Conservation (phyloP, 2,329 filamentous ascomycete genomes). For the Arthrobotrys conoides region DNA sequence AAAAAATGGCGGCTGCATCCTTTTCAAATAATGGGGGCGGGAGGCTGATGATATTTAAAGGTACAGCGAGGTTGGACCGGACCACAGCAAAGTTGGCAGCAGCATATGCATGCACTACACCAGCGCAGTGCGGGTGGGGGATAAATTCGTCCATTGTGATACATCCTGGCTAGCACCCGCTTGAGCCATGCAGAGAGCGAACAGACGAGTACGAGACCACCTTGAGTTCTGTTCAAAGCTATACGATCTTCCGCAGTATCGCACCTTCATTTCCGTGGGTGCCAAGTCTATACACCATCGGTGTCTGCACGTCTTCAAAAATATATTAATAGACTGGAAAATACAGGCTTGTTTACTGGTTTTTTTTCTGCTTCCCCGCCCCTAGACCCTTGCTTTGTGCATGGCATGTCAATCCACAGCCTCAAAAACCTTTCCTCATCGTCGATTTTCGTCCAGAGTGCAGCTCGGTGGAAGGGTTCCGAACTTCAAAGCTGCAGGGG, state of each 20-base stretch:
- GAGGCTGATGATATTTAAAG: conserved; percentile 46
- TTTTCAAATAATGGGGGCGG: conserved; percentile 20
- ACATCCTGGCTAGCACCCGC: conserved; percentile 6
- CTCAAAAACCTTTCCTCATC: conserved; percentile 2
- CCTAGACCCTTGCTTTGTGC: conserved; percentile 25
- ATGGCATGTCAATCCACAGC: conserved; percentile 12
- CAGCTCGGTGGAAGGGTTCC: conserved; percentile 7
- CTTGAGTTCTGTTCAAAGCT: neutral
- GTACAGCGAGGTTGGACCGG: conserved; percentile 13
- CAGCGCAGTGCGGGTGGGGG: conserved; percentile 23
- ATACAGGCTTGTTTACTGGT: neutral
- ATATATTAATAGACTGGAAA: conserved; percentile 22
- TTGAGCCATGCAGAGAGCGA: conserved; percentile 3
- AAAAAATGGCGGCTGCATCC: conserved; percentile 36
- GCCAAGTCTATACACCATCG: conserved; percentile 11
- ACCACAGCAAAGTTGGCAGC: conserved; percentile 9
- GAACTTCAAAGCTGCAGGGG: conserved; percentile 16
- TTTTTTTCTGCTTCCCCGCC: neutral
- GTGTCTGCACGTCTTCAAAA: conserved; percentile 17
- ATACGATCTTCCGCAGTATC: neutral
- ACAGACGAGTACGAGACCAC: conserved; percentile 20
- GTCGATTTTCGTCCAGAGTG: neutral
- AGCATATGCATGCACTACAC: no score
- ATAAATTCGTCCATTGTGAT: conserved; percentile 33
- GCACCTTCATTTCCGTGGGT: conserved; percentile 10